phyloP scores from a whole-genome alignment of 1,139 yeast genomes.

The Arxiozyma telluris region DNA sequence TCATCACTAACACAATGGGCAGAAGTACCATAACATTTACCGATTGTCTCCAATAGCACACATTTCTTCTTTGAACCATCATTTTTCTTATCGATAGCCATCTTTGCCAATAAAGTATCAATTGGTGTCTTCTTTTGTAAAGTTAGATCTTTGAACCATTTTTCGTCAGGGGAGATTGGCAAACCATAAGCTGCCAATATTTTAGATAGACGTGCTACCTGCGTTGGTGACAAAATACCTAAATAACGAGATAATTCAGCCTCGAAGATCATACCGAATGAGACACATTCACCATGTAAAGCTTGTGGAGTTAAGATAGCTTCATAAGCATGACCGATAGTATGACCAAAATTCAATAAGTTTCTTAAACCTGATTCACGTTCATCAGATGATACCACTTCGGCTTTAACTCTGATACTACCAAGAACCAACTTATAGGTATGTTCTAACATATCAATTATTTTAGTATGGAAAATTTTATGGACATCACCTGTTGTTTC shows the following conservation, averaged over 20 bases:
- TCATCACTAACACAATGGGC: constrained; percentile 80
- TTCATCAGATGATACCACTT: constrained; percentile 89
- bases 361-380: constrained; percentile 93
- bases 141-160: constrained; percentile 61
- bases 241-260: constrained; percentile 88
- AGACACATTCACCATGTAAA: constrained; percentile 94
- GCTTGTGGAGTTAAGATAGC: constrained; percentile 94
- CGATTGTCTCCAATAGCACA: constrained; percentile 75
- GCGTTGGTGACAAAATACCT: constrained; percentile 84
- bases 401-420: constrained; percentile 84
- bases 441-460: constrained; percentile 60
- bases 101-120: constrained; percentile 62
- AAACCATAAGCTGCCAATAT: constrained; percentile 78
- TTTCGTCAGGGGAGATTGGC: constrained; percentile 73
- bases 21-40: constrained; percentile 77
- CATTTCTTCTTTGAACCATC: constrained; percentile 86
- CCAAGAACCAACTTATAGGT: constrained; percentile 74
- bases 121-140: constrained; percentile 62
- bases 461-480: constrained; percentile 40
- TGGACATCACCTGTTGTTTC: constrained; percentile 18
- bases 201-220: constrained; percentile 82
- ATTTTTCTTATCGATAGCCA: constrained; percentile 95
- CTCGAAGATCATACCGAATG: constrained; percentile 89
- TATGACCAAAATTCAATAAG: constrained; percentile 88
- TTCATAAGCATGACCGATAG: constrained; percentile 97